Conservation (phyloP, 805 yeast species). For the Candida lessepsii region DNA sequence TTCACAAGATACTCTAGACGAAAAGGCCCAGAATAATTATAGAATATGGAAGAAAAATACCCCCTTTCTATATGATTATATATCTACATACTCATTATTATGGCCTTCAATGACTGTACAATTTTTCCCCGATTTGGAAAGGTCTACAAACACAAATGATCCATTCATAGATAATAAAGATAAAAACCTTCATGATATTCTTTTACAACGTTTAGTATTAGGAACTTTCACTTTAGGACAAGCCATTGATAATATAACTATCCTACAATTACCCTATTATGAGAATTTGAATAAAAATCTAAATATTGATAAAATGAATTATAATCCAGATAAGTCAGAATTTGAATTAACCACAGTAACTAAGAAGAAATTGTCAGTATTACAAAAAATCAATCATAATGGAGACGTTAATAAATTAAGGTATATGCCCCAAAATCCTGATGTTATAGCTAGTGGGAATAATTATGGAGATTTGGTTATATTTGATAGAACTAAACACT, state of each 20-base stretch:
- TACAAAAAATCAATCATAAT: conserved; percentile 62
- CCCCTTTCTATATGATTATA: conserved; percentile 42
- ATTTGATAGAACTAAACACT: conserved; percentile 82
- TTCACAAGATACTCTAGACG: conserved; percentile 22
- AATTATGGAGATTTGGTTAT: conserved; percentile 63
- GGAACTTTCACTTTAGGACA: conserved; percentile 67
- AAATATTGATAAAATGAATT: conserved; percentile 34
- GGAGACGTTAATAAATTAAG: conserved; percentile 75
- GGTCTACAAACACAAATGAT: conserved; percentile 1
- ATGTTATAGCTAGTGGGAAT: conserved; percentile 69
- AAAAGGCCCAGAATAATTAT: conserved; percentile 32
- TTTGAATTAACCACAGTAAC: conserved; percentile 33
- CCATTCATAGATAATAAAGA: not conserved
- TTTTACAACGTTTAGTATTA: conserved; percentile 45
- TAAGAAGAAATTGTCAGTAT: conserved; percentile 26
- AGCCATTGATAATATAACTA: conserved; percentile 46
- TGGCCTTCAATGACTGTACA: conserved; percentile 46
- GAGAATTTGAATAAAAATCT: conserved; percentile 34
- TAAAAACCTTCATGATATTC: conserved; percentile 13
- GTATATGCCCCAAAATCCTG: conserved; percentile 84
- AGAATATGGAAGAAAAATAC: conserved; percentile 44
- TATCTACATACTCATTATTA: conserved; percentile 38
- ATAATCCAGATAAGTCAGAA: conserved; percentile 39
- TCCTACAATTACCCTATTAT: conserved; percentile 33
- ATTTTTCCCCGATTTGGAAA: conserved; percentile 41